Base-by-base conservation (phyloP, 2,329 filamentous ascomycete species). In the Sphaerostilbella broomeana region DNA sequence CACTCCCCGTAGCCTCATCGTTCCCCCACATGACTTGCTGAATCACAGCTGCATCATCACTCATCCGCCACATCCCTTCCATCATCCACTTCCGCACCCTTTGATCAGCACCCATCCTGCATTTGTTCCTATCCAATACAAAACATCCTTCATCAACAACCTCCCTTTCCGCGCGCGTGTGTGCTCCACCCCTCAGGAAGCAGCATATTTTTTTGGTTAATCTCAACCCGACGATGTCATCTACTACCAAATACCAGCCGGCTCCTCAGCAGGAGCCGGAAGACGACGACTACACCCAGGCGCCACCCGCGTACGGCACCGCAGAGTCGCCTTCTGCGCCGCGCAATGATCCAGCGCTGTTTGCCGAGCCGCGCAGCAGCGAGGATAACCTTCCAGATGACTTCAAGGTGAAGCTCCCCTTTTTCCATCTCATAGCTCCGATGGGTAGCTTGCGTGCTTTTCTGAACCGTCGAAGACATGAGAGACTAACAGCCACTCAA, bases 371-470 rank as follows among this genome's bases (percentile, higher is more conserved):
- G 36, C 79, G 89, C 53, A 75, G 73, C 59, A 89, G 89, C 63
- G 79, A 89, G 58, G 90, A 95, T 65, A 94, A 95, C 57, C 61
- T 97, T 30, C 90, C 90, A 2, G 90, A 97, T 68, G 90, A 97
- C 65, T 97, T 97, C 79, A 97, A 95, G 75, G 83, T 86, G 52
- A 4, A 51, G 18, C 15, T 4, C 28, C 29, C 18, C 16, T 19
- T 31, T 7, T 24, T 29, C 25, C 5, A 12, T 12, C 5, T 27
- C 20, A 11, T 4, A 24, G 8, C 5, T n/a, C 31, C 31, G 16
- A 22, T n/a, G 20, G 10, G 13, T 8, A 10, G 24, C 4, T 1
- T 6, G 10, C 15, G 2, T 24, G 17, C 10, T 20, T 26, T 12
- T 1, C 11, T 17, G 5, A 9, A 16, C n/a, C n/a, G n/a, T n/a